A percentile compares a stretch with the other conserved stretches of the same genome.
Conservation (phyloP, 176 grass and related monocot species). For the Cenchrus americanus region DNA sequence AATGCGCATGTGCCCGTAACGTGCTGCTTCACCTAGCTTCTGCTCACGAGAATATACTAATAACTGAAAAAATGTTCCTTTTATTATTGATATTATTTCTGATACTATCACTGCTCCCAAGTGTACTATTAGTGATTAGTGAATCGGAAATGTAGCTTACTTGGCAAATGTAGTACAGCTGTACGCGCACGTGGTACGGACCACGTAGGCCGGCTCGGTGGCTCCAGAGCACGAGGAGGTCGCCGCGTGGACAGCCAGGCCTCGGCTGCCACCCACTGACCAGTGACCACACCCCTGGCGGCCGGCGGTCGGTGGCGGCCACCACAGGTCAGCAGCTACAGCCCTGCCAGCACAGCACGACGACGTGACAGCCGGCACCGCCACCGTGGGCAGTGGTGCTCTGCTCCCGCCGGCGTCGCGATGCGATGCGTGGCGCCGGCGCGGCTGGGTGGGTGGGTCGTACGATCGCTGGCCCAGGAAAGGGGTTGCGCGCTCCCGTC, state of each 20-base stretch:
- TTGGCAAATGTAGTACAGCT: background rate
- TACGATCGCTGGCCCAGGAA: background rate
- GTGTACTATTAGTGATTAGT: too few relatives aligned
- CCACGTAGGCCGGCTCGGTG: slow-evolving; percentile 1
- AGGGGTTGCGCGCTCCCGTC: background rate
- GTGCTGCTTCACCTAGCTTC: background rate
- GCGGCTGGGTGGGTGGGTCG: background rate
- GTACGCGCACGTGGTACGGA: slow-evolving; percentile 21
- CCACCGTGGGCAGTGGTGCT: background rate
- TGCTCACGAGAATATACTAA: background rate
- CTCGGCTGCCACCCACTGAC: too few relatives aligned
- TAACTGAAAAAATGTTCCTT: too few relatives aligned
- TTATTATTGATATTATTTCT: too few relatives aligned
- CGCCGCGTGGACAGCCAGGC: slow-evolving; percentile 40
- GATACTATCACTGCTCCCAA: background rate
- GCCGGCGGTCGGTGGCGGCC: too few relatives aligned
- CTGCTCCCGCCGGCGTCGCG: too few relatives aligned
- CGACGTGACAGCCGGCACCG: slow-evolving; percentile 5
- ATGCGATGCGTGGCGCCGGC: background rate
- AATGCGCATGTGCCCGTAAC: slow-evolving; percentile 18
- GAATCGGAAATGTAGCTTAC: background rate
- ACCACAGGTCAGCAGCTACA: background rate
- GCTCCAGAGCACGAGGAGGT: slow-evolving; percentile 16
- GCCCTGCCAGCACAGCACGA: background rate
- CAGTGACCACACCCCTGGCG: too few relatives aligned